phyloP scores from a whole-genome alignment of 805 yeast genomes.

The Martiniozyma abietophila region DNA sequence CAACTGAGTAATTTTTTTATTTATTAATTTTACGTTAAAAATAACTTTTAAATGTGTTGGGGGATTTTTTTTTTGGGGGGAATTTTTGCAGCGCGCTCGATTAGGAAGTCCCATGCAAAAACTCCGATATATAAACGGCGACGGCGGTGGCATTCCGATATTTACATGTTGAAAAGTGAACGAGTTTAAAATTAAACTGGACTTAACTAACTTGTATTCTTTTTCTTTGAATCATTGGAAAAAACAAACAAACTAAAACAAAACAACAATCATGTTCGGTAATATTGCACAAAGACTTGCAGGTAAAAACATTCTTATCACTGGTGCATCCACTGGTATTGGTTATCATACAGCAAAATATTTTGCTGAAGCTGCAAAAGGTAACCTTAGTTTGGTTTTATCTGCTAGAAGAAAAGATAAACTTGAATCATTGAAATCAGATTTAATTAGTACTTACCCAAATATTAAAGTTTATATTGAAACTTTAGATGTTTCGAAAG shows the following conservation, averaged over 20 bases:
- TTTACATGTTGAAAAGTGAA: neutral
- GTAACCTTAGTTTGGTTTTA: constrained; percentile 38
- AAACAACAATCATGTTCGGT: constrained; percentile 21
- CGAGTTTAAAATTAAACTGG: neutral
- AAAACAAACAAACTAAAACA: neutral
- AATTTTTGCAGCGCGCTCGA: neutral
- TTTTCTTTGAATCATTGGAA: no score
- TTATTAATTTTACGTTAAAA: neutral
- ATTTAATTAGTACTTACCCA: constrained; percentile 30
- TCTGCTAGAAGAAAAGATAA: constrained; percentile 47
- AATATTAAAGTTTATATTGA: constrained; percentile 25
- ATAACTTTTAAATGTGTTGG: neutral
- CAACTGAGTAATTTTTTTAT: no score
- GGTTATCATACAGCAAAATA: constrained; percentile 89
- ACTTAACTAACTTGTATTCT: no score
- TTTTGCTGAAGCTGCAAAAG: constrained; percentile 56
- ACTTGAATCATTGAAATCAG: constrained; percentile 30
- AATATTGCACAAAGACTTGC: constrained; percentile 71
- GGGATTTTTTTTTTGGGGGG: neutral
- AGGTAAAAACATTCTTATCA: constrained; percentile 70
- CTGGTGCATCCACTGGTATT: constrained; percentile 97
- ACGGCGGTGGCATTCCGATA: neutral
- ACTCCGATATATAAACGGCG: neutral
- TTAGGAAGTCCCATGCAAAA: constrained; percentile 1
- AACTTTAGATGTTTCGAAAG: constrained; percentile 31